Conservation (phyloP, 192 early-diverging fungal species). For the Coemansia umbellata region DNA sequence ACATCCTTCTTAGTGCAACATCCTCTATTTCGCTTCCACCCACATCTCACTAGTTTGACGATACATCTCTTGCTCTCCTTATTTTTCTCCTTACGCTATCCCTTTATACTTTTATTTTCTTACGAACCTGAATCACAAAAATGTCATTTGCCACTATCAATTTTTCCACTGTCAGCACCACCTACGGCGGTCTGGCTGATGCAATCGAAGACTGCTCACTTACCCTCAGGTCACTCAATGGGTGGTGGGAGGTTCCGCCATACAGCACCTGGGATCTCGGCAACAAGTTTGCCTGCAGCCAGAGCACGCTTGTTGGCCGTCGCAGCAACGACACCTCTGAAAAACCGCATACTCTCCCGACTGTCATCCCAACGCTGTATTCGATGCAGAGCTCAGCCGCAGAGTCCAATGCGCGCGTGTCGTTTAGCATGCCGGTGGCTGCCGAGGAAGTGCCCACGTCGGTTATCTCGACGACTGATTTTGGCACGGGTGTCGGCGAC, state of each 20-base stretch:
- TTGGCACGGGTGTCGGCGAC: slow-evolving; percentile 34
- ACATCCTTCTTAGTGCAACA: too few species aligned
- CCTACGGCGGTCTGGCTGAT: slow-evolving; percentile 17
- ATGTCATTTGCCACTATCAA: slow-evolving; percentile 19
- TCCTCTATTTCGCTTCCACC: background rate
- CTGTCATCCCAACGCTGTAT: slow-evolving; percentile 38
- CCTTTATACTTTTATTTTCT: background rate
- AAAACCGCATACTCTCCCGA: slow-evolving; percentile 23
- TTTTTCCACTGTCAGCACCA: slow-evolving; percentile 22
- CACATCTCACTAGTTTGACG: background rate
- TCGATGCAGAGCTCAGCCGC: slow-evolving; percentile 39
- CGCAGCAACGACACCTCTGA: slow-evolving; percentile 33
- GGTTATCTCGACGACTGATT: slow-evolving; percentile 21
- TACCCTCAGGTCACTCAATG: slow-evolving; percentile 22
- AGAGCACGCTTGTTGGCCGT: slow-evolving; percentile 45
- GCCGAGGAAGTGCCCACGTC: slow-evolving; percentile 12
- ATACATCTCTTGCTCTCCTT: background rate
- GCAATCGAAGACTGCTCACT: slow-evolving; percentile 11
- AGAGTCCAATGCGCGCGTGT: slow-evolving; percentile 33
- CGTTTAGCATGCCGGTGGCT: slow-evolving; percentile 18
- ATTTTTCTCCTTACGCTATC: background rate
- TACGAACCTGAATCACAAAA: background rate
- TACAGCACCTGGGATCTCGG: slow-evolving; percentile 48
- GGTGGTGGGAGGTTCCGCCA: slow-evolving; percentile 48
- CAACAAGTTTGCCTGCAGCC: slow-evolving; percentile 50